Conservation (phyloP, 192 early-diverging fungal species). For the Spinellus fusiger region DNA sequence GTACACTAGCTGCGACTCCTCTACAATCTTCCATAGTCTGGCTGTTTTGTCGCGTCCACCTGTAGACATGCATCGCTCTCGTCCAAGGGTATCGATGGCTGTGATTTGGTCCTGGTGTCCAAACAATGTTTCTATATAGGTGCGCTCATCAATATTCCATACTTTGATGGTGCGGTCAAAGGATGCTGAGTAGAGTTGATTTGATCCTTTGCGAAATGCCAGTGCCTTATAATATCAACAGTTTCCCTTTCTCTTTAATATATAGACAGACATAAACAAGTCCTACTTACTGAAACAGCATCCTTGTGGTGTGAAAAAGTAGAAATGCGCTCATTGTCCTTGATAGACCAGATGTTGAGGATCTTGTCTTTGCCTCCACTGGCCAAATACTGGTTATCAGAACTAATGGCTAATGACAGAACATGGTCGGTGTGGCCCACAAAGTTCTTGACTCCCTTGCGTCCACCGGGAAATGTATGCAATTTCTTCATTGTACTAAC, state of each 20-base stretch:
- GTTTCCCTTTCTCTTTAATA: neutral
- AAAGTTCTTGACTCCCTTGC: conserved; percentile 59
- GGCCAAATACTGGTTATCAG: conserved; percentile 64
- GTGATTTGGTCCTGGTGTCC: conserved; percentile 94
- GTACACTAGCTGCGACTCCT: conserved; percentile 92
- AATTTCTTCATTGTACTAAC: conserved; percentile 63
- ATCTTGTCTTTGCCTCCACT: conserved; percentile 86
- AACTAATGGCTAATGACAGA: conserved; percentile 63
- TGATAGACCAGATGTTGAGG: conserved; percentile 88
- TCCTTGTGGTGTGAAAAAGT: conserved; percentile 91
- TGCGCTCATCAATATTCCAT: conserved; percentile 89
- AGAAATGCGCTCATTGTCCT: conserved; percentile 63
- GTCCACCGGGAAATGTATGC: conserved; percentile 62
- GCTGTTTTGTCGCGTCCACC: conserved; percentile 88
- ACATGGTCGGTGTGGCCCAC: conserved; percentile 74
- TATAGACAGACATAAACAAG: neutral
- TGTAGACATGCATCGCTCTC: conserved; percentile 85
- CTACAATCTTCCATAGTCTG: conserved; percentile 92
- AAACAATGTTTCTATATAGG: conserved; percentile 95
- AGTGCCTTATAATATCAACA: conserved; percentile 59
- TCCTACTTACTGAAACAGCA: conserved; percentile 58
- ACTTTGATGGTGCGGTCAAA: conserved; percentile 92
- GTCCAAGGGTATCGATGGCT: conserved; percentile 71
- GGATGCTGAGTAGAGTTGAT: conserved; percentile 86
- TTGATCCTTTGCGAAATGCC: conserved; percentile 73